These are phyloP conservation scores for Pueraria montana DNA, from an alignment of 306 rosid species.

Conservation along the genomic window DNA sequence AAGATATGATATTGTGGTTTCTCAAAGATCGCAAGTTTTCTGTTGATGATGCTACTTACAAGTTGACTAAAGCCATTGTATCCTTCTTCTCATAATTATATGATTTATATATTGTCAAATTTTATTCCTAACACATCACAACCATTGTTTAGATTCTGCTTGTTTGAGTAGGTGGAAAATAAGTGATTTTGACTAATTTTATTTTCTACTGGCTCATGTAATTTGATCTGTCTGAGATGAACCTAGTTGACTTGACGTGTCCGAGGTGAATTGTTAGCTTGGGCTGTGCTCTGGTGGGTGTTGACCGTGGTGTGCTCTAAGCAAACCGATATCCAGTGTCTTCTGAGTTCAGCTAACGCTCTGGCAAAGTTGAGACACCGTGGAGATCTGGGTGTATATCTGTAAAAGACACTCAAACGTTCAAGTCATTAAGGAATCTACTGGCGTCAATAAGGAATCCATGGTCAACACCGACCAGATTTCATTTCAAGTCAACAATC, in stretches of 20 bases:
- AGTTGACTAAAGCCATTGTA: constrained; percentile 89
- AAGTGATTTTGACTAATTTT: background rate
- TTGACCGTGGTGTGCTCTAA: background rate
- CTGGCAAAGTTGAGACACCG: background rate
- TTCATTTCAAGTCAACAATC: background rate
- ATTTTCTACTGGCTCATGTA: background rate
- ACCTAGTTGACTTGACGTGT: background rate
- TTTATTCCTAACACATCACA: background rate
- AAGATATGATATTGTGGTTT: constrained; percentile 94
- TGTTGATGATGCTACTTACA: constrained; percentile 70
- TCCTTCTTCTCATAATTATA: constrained; percentile 50
- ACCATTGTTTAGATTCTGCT: constrained; percentile 14
- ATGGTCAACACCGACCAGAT: background rate
- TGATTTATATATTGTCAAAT: background rate
- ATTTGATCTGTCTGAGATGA: background rate
- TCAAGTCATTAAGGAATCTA: background rate
- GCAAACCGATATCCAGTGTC: background rate
- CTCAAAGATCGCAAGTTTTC: constrained; percentile 87
- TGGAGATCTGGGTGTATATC: background rate
- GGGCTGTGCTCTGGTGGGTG: background rate
- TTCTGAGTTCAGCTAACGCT: background rate
- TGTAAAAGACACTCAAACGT: background rate
- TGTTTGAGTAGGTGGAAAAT: background rate
- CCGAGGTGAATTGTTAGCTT: background rate
- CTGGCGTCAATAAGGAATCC: background rate